These are phyloP conservation scores for Sporothrix globosa DNA, from an alignment of 2,329 filamentous ascomycete genomes.

Conservation along the genomic window DNA sequence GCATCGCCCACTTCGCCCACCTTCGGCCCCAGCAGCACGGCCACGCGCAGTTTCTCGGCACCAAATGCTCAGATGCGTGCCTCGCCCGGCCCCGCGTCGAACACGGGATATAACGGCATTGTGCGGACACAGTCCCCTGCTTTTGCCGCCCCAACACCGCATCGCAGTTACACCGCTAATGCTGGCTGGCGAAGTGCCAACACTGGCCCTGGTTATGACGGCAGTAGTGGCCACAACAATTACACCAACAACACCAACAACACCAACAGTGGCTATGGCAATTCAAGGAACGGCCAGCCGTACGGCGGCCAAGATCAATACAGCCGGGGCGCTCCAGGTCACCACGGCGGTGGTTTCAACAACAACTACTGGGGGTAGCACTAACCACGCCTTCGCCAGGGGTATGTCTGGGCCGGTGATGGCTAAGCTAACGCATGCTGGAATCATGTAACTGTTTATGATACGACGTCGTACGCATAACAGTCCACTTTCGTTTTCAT, in stretches of 20 bases:
- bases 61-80: conserved; percentile 27
- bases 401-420: conserved; percentile 2
- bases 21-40: background rate
- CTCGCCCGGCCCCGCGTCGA: conserved; percentile 8
- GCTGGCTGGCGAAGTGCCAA: conserved; percentile 5
- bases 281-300: conserved; percentile 9
- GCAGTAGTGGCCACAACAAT: background rate
- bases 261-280: background rate
- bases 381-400: background rate
- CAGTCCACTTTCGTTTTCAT: conserved; percentile 9
- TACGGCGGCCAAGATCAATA: conserved; percentile 18
- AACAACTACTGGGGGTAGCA: conserved; percentile 32
- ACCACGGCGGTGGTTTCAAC: conserved; percentile 10
- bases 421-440: conserved; percentile 21
- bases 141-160: conserved; percentile 23
- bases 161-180: conserved; percentile 34
- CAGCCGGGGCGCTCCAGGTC: conserved; percentile 10
- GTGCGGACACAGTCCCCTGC: conserved; percentile 32
- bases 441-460: conserved; percentile 22
- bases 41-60: conserved; percentile 40
- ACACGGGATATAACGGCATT: background rate
- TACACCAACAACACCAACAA: background rate
- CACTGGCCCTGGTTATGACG: background rate
- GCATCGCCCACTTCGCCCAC: conserved; percentile 24
- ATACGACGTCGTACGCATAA: background rate